These are phyloP conservation scores for Aspergillus biplanus DNA, from an alignment of 495 filamentous ascomycete genomes.

Conservation along the genomic window DNA sequence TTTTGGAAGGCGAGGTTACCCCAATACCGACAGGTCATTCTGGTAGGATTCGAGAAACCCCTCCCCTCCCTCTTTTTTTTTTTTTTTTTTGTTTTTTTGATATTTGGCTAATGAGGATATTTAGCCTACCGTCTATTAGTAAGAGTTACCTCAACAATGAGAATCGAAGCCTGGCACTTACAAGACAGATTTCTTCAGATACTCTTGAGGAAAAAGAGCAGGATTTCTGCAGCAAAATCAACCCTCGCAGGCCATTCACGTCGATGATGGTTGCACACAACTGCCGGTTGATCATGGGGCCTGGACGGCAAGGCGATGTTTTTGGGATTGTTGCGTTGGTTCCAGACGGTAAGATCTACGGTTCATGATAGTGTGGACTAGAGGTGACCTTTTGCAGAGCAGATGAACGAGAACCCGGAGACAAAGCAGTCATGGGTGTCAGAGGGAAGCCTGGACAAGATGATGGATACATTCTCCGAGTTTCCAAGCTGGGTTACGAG, in stretches of 20 bases:
- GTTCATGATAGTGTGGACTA: background rate
- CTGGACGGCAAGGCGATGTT: slow-evolving; percentile 8
- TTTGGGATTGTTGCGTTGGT: slow-evolving; percentile 23
- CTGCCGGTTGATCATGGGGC: slow-evolving; percentile 20
- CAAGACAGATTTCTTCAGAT: slow-evolving; percentile 24
- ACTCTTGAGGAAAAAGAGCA: slow-evolving; percentile 24
- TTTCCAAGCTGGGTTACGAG: slow-evolving; percentile 37
- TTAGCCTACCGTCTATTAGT: slow-evolving; percentile 34
- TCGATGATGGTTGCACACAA: slow-evolving; percentile 18
- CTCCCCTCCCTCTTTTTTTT: background rate
- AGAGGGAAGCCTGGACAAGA: slow-evolving; percentile 35
- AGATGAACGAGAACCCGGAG: slow-evolving; percentile 31
- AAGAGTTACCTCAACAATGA: background rate
- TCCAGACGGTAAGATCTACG: slow-evolving; percentile 11
- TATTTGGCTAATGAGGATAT: background rate
- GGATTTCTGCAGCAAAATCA: slow-evolving; percentile 31
- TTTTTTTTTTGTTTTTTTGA: background rate
- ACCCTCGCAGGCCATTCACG: slow-evolving; percentile 25
- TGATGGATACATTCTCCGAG: slow-evolving; percentile 42
- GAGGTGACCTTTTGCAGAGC: slow-evolving; percentile 18
- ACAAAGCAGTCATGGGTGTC: slow-evolving; percentile 26
- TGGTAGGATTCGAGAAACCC: slow-evolving; percentile 19
- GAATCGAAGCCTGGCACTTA: background rate
- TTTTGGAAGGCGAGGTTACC: background rate
- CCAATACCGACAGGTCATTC: slow-evolving; percentile 29